Evolutionary conservation across 2,329 filamentous ascomycete genomes (phyloP).

Genomic region (Intubia oerlemansii): DNA sequence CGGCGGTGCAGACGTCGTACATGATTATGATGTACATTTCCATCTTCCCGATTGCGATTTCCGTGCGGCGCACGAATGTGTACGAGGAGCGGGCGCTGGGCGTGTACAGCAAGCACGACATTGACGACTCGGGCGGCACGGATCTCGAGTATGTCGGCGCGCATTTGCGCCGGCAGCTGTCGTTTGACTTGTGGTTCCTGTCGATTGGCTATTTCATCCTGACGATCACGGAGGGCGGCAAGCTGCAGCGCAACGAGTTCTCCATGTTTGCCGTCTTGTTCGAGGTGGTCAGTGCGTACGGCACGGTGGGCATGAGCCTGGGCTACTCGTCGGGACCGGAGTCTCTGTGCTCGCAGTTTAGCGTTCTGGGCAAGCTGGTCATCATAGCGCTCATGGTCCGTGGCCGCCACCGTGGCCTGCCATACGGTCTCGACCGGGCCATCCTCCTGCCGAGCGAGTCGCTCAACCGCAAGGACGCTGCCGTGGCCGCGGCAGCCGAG

Average conservation of each 20-base stretch:
- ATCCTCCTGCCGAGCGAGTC: constrained; percentile 36
- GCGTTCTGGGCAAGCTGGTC: constrained; percentile 46
- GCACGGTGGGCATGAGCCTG: constrained; percentile 78
- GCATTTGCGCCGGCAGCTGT: constrained; percentile 81
- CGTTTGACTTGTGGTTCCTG: constrained; percentile 95
- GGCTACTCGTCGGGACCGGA: constrained; percentile 59
- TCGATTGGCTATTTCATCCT: constrained; percentile 88
- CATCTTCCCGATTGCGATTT: constrained; percentile 90
- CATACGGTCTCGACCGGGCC: constrained; percentile 43
- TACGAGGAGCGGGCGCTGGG: constrained; percentile 83
- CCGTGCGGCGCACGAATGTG: constrained; percentile 80
- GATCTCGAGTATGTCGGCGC: constrained; percentile 71
- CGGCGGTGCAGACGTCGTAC: constrained; percentile 83
- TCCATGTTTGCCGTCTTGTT: constrained; percentile 54
- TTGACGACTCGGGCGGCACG: constrained; percentile 27
- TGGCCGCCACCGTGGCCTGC: constrained; percentile 45
- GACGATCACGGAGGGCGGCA: constrained; percentile 61
- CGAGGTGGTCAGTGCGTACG: constrained; percentile 77
- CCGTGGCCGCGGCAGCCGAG: constrained; percentile 21
- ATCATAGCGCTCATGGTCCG: constrained; percentile 50
- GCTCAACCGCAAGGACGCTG: constrained; percentile 29
- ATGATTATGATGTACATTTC: constrained; percentile 99
- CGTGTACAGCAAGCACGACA: constrained; percentile 33
- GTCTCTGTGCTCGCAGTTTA: constrained; percentile 68
- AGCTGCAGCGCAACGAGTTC: constrained; percentile 42